Percentiles rank a stretch among this genome's conserved stretches.
phyloP scores from a whole-genome alignment of 2,329 filamentous ascomycete species.

The Colletotrichum euphorbiae region DNA sequence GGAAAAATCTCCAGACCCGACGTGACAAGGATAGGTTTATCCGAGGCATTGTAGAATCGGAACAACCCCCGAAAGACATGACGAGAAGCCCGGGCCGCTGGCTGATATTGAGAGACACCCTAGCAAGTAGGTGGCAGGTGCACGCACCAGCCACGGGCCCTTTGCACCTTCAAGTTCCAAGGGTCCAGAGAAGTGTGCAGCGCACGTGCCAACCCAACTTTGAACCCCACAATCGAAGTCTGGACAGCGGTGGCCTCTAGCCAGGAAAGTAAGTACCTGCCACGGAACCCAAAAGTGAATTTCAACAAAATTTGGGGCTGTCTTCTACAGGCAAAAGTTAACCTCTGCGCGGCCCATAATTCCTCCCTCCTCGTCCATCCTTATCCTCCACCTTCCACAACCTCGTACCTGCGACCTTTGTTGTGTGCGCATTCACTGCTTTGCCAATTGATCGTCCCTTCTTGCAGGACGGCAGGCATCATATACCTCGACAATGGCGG shows the following conservation, averaged over 20 bases:
- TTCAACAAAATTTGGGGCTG: constrained; percentile 41
- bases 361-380: constrained; percentile 36
- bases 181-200: constrained; percentile 27
- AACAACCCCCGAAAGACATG: not conserved
- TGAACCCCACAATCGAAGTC: constrained; percentile 35
- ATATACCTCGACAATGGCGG: constrained; percentile 57
- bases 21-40: not conserved
- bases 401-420: constrained; percentile 16
- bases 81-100: no score
- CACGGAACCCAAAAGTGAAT: constrained; percentile 41
- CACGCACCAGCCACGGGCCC: constrained; percentile 24
- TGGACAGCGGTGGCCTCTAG: constrained; percentile 34
- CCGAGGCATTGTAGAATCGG: not conserved
- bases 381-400: constrained; percentile 35
- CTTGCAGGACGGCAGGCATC: constrained; percentile 10
- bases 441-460: constrained; percentile 33
- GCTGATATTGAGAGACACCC: not conserved
- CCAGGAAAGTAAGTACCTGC: constrained; percentile 32
- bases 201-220: constrained; percentile 33
- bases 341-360: constrained; percentile 25
- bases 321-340: constrained; percentile 33
- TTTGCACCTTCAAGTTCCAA: constrained; percentile 20
- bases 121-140: constrained; percentile 19
- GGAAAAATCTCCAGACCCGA: constrained; percentile 24
- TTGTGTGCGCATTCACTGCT: constrained; percentile 17